phyloP scores from a whole-genome alignment of 805 yeast genomes.

The Candida lessepsii region DNA sequence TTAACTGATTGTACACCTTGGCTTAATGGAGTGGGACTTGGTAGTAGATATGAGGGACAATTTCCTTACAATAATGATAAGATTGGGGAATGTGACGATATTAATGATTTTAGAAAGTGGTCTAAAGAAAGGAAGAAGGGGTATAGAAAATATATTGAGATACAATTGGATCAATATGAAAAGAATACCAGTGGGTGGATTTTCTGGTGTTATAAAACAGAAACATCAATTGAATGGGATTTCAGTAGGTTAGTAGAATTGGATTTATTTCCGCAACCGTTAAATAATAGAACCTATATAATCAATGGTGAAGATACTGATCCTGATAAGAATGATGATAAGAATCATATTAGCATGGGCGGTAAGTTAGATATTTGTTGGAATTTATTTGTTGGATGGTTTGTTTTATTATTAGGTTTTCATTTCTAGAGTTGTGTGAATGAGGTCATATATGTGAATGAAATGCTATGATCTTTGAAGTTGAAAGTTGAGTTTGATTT shows the following conservation, averaged over 20 bases:
- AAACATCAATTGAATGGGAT: conserved; percentile 68
- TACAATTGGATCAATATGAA: conserved; percentile 56
- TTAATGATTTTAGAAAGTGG: conserved; percentile 44
- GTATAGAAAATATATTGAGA: conserved; percentile 56
- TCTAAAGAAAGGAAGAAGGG: conserved; percentile 39
- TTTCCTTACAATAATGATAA: conserved; percentile 20
- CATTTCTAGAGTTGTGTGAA: no score
- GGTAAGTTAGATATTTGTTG: background rate
- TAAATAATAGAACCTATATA: conserved; percentile 35
- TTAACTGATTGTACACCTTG: conserved; percentile 69
- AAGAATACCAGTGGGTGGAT: conserved; percentile 56
- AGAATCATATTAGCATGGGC: background rate
- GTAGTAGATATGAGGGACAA: conserved; percentile 59
- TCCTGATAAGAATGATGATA: conserved; percentile 2
- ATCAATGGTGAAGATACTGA: conserved; percentile 34
- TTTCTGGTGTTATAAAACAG: conserved; percentile 74
- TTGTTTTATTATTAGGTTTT: no score
- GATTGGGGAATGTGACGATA: conserved; percentile 47
- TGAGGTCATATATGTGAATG: no score
- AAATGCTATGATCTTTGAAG: no score
- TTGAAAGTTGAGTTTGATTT: no score
- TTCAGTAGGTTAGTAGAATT: conserved; percentile 51
- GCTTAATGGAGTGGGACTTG: conserved; percentile 68
- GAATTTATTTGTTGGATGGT: background rate
- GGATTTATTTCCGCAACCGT: conserved; percentile 62